phyloP scores from a whole-genome alignment of 768 basidiomycete genomes.

The Phlegmacium glaucopus region DNA sequence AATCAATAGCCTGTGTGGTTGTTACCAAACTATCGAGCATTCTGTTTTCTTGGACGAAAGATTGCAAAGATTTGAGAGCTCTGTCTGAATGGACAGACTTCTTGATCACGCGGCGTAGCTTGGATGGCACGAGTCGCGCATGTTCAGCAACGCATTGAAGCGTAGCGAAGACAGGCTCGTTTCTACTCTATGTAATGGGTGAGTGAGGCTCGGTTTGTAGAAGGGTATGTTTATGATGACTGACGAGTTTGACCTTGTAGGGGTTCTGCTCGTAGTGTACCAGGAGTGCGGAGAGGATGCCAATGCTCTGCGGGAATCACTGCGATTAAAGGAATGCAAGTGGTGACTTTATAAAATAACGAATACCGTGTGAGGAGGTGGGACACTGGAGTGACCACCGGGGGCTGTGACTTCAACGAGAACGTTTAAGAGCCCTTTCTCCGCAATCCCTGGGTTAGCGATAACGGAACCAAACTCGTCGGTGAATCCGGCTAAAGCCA shows the following conservation, averaged over 20 bases:
- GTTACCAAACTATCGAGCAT: slow-evolving; percentile 45
- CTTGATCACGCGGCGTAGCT: slow-evolving; percentile 45
- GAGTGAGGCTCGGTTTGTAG: background rate
- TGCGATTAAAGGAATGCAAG: background rate
- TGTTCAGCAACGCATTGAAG: slow-evolving; percentile 68
- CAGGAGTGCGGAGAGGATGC: slow-evolving; percentile 71
- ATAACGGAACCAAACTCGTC: slow-evolving; percentile 52
- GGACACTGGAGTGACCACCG: slow-evolving; percentile 86
- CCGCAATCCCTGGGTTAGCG: slow-evolving; percentile 62
- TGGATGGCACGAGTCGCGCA: slow-evolving; percentile 48
- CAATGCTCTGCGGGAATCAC: slow-evolving; percentile 58
- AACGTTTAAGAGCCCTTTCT: slow-evolving; percentile 71
- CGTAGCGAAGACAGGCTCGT: slow-evolving; percentile 54
- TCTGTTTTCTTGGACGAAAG: slow-evolving; percentile 37
- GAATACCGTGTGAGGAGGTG: slow-evolving; percentile 72
- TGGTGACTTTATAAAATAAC: background rate
- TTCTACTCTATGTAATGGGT: slow-evolving; percentile 36
- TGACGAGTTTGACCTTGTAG: slow-evolving; percentile 46
- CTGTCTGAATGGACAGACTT: slow-evolving; percentile 45
- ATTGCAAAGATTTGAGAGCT: slow-evolving; percentile 50
- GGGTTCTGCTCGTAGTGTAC: slow-evolving; percentile 69
- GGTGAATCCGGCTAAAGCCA: slow-evolving; percentile 40
- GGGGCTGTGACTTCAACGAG: slow-evolving; percentile 60
- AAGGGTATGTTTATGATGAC: slow-evolving; percentile 4
- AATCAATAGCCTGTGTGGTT: slow-evolving; percentile 78